Base-by-base conservation (phyloP, 2,329 filamentous ascomycete genomes). In the Aspergillus hiratsukae region DNA sequence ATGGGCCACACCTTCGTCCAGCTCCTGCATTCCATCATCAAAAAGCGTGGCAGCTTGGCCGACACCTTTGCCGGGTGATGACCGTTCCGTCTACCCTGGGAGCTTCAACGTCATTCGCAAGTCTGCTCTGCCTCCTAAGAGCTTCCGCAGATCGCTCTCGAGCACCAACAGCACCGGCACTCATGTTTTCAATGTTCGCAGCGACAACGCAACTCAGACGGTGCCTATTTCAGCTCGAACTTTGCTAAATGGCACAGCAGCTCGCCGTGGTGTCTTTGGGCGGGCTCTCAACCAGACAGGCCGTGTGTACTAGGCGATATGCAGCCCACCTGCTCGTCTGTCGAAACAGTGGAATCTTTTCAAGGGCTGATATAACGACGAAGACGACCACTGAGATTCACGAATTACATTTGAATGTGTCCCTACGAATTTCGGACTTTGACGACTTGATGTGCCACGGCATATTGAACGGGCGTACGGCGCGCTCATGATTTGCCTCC, bases 1-100 rank as follows among this genome's bases (percentile, higher is more conserved):
- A 3, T 37, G 31, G 31, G 31, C 31, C 48, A 53, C 64, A 37
- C 61, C 65, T 25, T 53, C 61, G 45, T 27, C 21, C 25, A 29
- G 48, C 55, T 52, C 41, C 14, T 29, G 14, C 27, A 46, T 54
- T 19, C n/a, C 54, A 11, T 49, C 48, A 21, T 53, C 52, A 48
- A 52, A 31, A 10, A 17, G 9, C 25, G 51, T 49, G 14, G n/a
- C 56, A 10, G 31, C 51, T 28, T 14, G 54, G 55, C 50, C 23
- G 41, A 43, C 17, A 49, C 31, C 28, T 52, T 14, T 5, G 4
- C 23, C 43, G 1, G 43, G 11, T 4, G 43, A 46, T 11, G 21
- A 23, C 11, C 43, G 25, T 14, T 8, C n/a, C 19, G 21, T 46
- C 11, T 46, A 21, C 23, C 43, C 40, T 21, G n/a, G 40, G 40